Evolutionary conservation across 1,284 basidiomycete genomes (phyloP).

Genomic region (Fomes fomentarius): DNA sequence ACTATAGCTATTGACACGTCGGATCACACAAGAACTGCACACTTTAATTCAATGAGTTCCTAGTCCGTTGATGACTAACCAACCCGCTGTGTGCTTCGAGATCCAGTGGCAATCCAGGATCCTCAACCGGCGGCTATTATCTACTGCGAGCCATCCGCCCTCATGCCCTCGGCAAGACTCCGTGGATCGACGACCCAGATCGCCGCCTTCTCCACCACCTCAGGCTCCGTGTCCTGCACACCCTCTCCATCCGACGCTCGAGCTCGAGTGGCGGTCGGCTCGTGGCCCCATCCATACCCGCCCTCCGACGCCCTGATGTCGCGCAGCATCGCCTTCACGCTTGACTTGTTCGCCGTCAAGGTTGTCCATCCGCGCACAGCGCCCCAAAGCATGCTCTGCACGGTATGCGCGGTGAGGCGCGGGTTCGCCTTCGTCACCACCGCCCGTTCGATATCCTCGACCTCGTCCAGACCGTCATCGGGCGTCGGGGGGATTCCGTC

Average conservation of each 20-base stretch:
- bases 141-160: constrained; percentile 36
- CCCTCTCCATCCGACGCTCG: too few species aligned
- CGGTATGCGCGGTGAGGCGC: constrained; percentile 68
- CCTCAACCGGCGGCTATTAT: neutral
- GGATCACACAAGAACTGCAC: too few species aligned
- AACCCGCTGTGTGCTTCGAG: too few species aligned
- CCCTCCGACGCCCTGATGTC: constrained; percentile 48
- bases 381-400: constrained; percentile 71
- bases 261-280: too few species aligned
- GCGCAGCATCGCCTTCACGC: constrained; percentile 72
- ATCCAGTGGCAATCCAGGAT: too few species aligned
- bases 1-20: too few species aligned
- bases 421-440: constrained; percentile 58
- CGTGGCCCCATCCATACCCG: constrained; percentile 25
- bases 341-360: constrained; percentile 77
- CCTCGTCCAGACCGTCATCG: constrained; percentile 3
- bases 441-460: constrained; percentile 51
- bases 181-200: constrained; percentile 77
- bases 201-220: constrained; percentile 44
- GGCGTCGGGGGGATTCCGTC: neutral
- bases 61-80: too few species aligned
- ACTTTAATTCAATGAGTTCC: too few species aligned
- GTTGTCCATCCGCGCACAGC: constrained; percentile 78
- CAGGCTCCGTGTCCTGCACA: constrained; percentile 11
- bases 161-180: constrained; percentile 76